These are phyloP conservation scores for Trichosporon faecale DNA, from an alignment of 1,284 basidiomycete genomes.

Conservation along the genomic window DNA sequence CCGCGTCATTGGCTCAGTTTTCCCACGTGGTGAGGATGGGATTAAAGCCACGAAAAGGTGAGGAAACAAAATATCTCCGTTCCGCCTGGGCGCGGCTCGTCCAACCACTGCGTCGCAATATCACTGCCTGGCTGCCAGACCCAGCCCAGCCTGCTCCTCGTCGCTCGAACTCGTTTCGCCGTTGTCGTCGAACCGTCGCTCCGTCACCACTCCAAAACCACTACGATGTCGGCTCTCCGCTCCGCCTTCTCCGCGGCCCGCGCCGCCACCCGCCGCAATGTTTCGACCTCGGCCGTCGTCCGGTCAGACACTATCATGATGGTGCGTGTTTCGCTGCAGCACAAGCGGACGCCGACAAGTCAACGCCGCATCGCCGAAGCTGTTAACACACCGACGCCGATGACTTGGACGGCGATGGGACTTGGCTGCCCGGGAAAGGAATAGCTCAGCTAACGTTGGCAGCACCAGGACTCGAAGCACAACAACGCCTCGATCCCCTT, in stretches of 20 bases:
- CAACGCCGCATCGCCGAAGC: neutral
- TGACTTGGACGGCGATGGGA: too few species aligned
- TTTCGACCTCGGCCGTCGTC: slow-evolving; percentile 55
- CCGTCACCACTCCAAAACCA: slow-evolving; percentile 5
- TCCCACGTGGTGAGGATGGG: neutral
- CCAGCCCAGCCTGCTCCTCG: neutral
- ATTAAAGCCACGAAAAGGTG: neutral
- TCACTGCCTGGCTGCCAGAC: neutral
- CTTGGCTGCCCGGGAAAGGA: neutral
- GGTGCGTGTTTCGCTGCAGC: slow-evolving; percentile 50
- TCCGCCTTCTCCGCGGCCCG: slow-evolving; percentile 35
- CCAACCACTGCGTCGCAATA: slow-evolving; percentile 16
- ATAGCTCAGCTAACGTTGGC: slow-evolving; percentile 13
- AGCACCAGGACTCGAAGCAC: slow-evolving; percentile 91
- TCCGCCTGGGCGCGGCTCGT: neutral
- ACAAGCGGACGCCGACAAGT: neutral
- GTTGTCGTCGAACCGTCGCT: slow-evolving; percentile 8
- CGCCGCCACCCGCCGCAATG: slow-evolving; percentile 45
- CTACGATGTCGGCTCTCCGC: slow-evolving; percentile 42
- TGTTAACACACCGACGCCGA: neutral
- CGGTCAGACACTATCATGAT: slow-evolving; percentile 63
- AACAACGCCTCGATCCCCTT: slow-evolving; percentile 95
- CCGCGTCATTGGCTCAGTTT: neutral
- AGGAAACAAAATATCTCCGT: slow-evolving; percentile 3
- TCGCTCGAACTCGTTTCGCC: slow-evolving; percentile 2